Evolutionary conservation across 495 filamentous ascomycete species (phyloP), one percentile per base, ranked within the genome.

Genomic region (Chaetomium cochliodes): DNA sequence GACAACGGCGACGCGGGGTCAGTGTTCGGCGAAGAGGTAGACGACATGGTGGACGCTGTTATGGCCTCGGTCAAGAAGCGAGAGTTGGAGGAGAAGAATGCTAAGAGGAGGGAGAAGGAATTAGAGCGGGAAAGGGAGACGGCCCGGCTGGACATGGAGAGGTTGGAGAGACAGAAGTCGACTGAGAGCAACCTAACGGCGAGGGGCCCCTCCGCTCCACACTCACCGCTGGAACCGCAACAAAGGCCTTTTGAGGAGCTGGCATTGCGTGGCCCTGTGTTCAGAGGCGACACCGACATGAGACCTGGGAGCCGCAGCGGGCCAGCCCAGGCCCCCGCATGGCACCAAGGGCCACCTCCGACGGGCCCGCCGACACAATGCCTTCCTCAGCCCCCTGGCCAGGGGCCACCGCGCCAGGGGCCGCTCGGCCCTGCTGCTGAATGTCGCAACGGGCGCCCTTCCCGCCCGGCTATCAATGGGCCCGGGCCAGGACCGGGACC

Each of bases 41-140:
- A 75, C 49, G 66, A 72, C n/a, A 73, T 70, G 58, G 69, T 72
- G 5, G 62, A 75, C 18, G 54, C 70, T 33, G 70, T 74, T 50
- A 65, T 72, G 62, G 65, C 74, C 52, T 65, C 72, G 65, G 56
- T 73, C 59, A 66, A 74, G 65, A 70, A 70, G 63, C 57, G 74
- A 54, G 76, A 76, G 63, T 64, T 67, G n/a, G 57, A 69, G 23
- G 65, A 54, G n/a, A 66, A 62, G 23, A 57, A 65, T 37, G 70
- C 66, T 16, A 62, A 62, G 52, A 57, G 67, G 44, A 65, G 63
- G 54, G 65, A 63, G 50, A 54, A 46, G 54, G 69, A 68, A 50
- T 39, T 62, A 5, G 69, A 69, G 33, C 71, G 44, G 63, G 53
- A 64, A 18, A 54, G 63, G 49, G 65, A 68, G 55, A 66, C 65